Evolutionary conservation across 2,329 filamentous ascomycete genomes (phyloP).

Genomic region (Arthroderma uncinatum): DNA sequence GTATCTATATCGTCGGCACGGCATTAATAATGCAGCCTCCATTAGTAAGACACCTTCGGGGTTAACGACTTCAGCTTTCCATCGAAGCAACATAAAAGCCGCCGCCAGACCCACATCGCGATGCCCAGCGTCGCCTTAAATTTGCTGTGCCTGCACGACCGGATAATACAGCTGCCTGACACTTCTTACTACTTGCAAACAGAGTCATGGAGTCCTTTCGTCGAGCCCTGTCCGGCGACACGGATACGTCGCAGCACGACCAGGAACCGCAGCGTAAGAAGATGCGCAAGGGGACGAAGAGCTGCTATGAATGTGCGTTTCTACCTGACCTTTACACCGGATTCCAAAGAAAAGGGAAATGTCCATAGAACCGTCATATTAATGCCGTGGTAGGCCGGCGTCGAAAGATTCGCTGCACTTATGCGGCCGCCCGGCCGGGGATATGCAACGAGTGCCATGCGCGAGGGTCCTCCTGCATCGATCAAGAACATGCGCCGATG

Average conservation of each 20-base stretch:
- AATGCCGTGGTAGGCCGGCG: constrained; percentile 23
- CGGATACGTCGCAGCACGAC: constrained; percentile 12
- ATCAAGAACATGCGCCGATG: constrained; percentile 29
- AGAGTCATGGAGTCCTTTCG: not conserved
- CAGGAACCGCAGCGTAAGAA: constrained; percentile 29
- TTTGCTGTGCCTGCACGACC: not conserved
- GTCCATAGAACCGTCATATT: not conserved
- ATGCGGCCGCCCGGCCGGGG: constrained; percentile 23
- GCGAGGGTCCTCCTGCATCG: constrained; percentile 29
- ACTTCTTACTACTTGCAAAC: not conserved
- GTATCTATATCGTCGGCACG: too few relatives aligned
- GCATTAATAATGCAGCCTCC: not conserved
- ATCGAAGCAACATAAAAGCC: not conserved
- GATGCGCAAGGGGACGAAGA: constrained; percentile 36
- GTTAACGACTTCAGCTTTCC: not conserved
- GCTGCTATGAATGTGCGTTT: constrained; percentile 31
- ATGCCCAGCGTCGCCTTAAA: not conserved
- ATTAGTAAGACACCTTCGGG: not conserved
- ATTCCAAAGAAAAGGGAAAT: not conserved
- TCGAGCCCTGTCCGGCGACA: not conserved
- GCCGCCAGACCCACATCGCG: not conserved
- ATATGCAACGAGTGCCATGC: constrained; percentile 33
- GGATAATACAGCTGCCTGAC: not conserved
- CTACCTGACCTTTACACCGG: not conserved
- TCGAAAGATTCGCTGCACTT: constrained; percentile 36